These are phyloP conservation scores for Waltiozyma sp. DNA, from an alignment of 1,139 yeast species.

Conservation along the genomic window DNA sequence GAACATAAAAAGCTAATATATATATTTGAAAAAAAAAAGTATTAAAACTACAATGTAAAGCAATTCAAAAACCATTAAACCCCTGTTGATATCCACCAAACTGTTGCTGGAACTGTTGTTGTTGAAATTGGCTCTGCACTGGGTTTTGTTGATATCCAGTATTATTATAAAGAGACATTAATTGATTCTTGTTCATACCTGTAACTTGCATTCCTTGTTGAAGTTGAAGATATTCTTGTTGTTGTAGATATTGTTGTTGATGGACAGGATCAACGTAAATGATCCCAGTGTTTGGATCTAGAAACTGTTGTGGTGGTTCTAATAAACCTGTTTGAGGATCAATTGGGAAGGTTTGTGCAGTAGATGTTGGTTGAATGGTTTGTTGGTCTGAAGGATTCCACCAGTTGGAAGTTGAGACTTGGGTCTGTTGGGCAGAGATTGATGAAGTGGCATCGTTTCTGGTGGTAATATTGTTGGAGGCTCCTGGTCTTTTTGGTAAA, in stretches of 20 bases:
- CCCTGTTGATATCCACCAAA: background rate
- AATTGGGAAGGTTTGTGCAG: constrained; percentile 20
- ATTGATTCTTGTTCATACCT: constrained; percentile 15
- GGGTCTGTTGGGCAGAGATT: constrained; percentile 6
- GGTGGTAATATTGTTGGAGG: constrained; percentile 1
- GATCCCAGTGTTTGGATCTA: constrained; percentile 52
- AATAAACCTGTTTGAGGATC: constrained; percentile 16
- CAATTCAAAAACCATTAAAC: background rate
- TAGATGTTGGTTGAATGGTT: constrained; percentile 3
- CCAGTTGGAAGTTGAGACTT: constrained; percentile 23
- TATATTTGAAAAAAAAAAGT: too few species aligned
- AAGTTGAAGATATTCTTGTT: constrained; percentile 22
- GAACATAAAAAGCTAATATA: too few species aligned
- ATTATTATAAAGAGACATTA: constrained; percentile 15
- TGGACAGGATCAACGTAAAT: constrained; percentile 45
- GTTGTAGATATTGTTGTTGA: constrained; percentile 39
- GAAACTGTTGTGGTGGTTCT: constrained; percentile 37
- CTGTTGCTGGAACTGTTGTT: background rate
- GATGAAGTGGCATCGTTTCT: constrained; percentile 33
- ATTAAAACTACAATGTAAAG: too few species aligned
- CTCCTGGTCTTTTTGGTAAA: constrained; percentile 19
- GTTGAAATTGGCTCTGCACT: background rate
- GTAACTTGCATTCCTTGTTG: constrained; percentile 6
- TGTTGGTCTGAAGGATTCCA: constrained; percentile 19
- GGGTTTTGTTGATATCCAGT: constrained; percentile 6